Conservation (phyloP, 2,329 filamentous ascomycete genomes). For the Pseudocercospora fijiensis region DNA sequence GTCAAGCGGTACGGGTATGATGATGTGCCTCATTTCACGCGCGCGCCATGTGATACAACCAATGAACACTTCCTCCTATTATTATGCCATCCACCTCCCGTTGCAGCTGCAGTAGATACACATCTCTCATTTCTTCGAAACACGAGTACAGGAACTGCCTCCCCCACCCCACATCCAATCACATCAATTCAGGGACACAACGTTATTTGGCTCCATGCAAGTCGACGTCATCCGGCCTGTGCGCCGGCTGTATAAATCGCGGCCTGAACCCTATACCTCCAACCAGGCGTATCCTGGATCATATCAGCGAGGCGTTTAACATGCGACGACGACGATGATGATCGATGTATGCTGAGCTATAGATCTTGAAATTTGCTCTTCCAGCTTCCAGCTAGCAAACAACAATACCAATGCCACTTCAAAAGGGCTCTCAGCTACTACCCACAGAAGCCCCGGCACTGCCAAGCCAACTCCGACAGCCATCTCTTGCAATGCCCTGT, state of each 20-base stretch:
- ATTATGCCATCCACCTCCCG: neutral
- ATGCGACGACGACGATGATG: neutral
- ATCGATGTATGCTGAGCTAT: neutral
- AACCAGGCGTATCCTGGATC: neutral
- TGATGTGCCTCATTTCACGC: neutral
- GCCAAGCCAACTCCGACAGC: neutral
- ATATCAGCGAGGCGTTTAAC: neutral
- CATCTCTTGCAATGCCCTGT: neutral
- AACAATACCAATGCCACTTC: neutral
- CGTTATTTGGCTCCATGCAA: neutral
- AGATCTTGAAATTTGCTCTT: neutral
- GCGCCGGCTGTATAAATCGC: neutral
- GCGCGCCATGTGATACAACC: neutral
- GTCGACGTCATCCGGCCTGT: neutral
- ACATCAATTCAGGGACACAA: constrained; percentile 3
- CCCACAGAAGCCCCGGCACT: neutral
- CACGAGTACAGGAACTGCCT: neutral
- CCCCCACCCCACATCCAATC: neutral
- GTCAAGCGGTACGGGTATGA: neutral
- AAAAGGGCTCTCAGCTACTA: neutral
- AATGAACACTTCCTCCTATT: neutral
- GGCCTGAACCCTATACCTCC: neutral
- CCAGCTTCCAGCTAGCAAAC: neutral
- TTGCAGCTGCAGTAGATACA: neutral
- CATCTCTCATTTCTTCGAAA: constrained; percentile 3